These are phyloP conservation scores for Funneliformis caledonium DNA, from an alignment of 371 early-diverging fungal genomes.

Conservation along the genomic window DNA sequence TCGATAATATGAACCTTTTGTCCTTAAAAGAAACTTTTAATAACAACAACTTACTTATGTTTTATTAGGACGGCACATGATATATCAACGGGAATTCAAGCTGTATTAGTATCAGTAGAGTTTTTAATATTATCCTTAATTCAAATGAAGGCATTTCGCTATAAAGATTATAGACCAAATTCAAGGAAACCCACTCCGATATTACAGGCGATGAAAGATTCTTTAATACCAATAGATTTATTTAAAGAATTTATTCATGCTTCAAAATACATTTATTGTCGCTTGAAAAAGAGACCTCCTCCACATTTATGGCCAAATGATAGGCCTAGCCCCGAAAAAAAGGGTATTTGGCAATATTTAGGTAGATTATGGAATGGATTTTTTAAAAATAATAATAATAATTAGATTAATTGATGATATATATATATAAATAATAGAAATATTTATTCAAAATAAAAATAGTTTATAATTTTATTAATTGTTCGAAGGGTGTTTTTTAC, in stretches of 20 bases:
- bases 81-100: slow-evolving; percentile 14
- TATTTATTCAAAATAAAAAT: too few relatives aligned
- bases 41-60: too few relatives aligned
- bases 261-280: background rate
- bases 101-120: background rate
- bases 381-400: too few relatives aligned
- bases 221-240: background rate
- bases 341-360: too few relatives aligned
- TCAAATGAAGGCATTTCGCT: slow-evolving; percentile 8
- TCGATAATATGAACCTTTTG: too few relatives aligned
- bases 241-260: background rate
- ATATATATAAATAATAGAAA: too few relatives aligned
- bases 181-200: background rate
- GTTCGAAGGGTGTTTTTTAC: too few relatives aligned
- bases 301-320: background rate
- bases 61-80: slow-evolving; percentile 1
- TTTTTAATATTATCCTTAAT: background rate
- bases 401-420: too few relatives aligned
- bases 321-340: background rate
- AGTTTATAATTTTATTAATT: too few relatives aligned
- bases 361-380: too few relatives aligned
- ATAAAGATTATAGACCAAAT: background rate
- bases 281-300: background rate
- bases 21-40: background rate
- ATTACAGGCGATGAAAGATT: background rate